Base-by-base conservation (phyloP, 257 asterid species). In the Osmanthus fragrans region DNA sequence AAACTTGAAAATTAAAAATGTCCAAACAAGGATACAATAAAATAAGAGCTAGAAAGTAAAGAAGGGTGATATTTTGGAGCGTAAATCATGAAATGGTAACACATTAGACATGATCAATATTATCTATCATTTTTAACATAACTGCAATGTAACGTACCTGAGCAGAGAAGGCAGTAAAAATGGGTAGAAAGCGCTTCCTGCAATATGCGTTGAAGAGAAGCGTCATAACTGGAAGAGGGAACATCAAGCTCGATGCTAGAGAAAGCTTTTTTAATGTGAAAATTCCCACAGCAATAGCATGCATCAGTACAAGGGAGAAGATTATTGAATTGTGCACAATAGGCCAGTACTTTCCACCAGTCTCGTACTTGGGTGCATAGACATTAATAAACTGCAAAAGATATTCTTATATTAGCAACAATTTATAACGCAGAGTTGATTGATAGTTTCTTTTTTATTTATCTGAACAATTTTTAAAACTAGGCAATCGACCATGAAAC, bases 301-400 rank as follows among this genome's bases (percentile, higher is more conserved):
- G 89, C 73, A 72, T 80, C 82, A 85, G 36, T 70, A 85, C 80
- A 60, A 85, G 68, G 21, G 89, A 85, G 83, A 83, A 85, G 34
- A 85, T 85, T 49, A 82, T 76, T 18, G 86, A 54, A 72, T 83
- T 74, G 56, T 85, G 89, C 75, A 78, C 80, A 75, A 85, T 71
- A 64, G 86, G 89, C 89, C 89, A 85, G 67, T 83, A 85, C 39
- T 74, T 75, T 73, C 89, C 89, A 32, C 85, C 87, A 33, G 83
- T 85, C 70, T 85, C 80, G 72, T 85, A 85, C 79, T 76, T 73
- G 47, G 85, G 80, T 65, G 73, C 77, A 70, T 85, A 85, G 15
- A 85, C 89, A 73, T 80, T 80, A 71, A 85, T 77, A 72, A 85
- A 73, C 89, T 85, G 88, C 78, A 73, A 29, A 33, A 21, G 5